Conservation (phyloP, 768 basidiomycete species). For the Lactifluus rugatus region DNA sequence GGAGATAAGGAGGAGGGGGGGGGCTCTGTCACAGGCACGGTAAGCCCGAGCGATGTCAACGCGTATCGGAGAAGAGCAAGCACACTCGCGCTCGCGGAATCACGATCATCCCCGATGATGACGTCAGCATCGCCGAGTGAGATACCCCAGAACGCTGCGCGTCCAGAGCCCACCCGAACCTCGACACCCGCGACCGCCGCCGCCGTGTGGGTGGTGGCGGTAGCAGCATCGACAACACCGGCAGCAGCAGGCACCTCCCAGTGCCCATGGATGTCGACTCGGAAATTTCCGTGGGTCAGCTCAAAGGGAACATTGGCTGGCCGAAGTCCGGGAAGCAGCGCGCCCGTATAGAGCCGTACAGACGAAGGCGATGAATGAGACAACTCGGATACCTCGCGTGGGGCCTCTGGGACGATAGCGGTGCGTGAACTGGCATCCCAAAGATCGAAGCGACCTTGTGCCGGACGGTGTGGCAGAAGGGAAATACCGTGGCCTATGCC, state of each 20-base stretch:
- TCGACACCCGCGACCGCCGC: conserved; percentile 7
- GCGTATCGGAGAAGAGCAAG: conserved; percentile 5
- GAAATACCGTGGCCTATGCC: conserved; percentile 55
- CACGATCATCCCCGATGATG: background rate
- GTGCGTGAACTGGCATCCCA: conserved; percentile 31
- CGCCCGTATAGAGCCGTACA: conserved; percentile 4
- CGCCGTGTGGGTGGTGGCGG: no score
- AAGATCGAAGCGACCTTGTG: conserved; percentile 24
- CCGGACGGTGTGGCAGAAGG: conserved; percentile 28
- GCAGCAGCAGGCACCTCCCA: conserved; percentile 2
- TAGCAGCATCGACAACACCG: background rate
- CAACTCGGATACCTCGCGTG: background rate
- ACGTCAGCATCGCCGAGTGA: background rate
- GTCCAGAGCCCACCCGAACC: conserved; percentile 10
- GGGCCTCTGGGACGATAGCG: conserved; percentile 4
- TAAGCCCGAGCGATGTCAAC: conserved; percentile 24
- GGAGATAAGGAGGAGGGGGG: background rate
- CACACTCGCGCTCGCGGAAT: background rate
- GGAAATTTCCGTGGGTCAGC: background rate
- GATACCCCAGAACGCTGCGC: conserved; percentile 15
- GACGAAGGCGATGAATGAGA: background rate
- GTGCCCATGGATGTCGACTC: background rate
- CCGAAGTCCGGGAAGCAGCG: conserved; percentile 4
- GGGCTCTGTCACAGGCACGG: conserved; percentile 23
- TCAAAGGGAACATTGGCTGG: conserved; percentile 2